Evolutionary conservation across 2,329 filamentous ascomycete species (phyloP).

Genomic region (Colletotrichum lupini): DNA sequence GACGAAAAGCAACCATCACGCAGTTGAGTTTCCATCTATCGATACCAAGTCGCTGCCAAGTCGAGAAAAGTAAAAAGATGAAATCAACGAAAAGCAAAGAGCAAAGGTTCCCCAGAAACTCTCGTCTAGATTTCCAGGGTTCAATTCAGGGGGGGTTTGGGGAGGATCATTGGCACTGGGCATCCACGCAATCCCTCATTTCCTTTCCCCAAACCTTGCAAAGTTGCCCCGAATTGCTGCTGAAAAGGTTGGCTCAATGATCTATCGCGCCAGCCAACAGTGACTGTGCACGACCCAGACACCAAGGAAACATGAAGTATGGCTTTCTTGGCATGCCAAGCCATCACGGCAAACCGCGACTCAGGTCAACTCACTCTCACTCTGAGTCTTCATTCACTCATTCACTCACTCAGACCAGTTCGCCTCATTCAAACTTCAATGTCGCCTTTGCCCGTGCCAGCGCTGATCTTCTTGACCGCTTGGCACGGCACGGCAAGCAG

Average conservation of each 20-base stretch:
- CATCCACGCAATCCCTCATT: neutral
- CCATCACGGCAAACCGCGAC: neutral
- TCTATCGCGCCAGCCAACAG: neutral
- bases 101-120: neutral
- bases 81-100: neutral
- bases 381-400: neutral
- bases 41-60: neutral
- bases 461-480: neutral
- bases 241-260: neutral
- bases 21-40: neutral
- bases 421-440: neutral
- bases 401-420: neutral
- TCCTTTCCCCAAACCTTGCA: neutral
- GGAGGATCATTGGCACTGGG: neutral
- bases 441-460: neutral
- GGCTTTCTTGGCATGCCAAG: neutral
- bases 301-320: neutral
- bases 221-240: neutral
- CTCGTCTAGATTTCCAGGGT: neutral
- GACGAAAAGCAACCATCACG: neutral
- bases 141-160: neutral
- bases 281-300: neutral
- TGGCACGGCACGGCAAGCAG: neutral
- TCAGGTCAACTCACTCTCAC: neutral
- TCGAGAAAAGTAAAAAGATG: neutral